Base-by-base conservation (phyloP, 2,329 filamentous ascomycete genomes). In the Aplosporella prunicola region DNA sequence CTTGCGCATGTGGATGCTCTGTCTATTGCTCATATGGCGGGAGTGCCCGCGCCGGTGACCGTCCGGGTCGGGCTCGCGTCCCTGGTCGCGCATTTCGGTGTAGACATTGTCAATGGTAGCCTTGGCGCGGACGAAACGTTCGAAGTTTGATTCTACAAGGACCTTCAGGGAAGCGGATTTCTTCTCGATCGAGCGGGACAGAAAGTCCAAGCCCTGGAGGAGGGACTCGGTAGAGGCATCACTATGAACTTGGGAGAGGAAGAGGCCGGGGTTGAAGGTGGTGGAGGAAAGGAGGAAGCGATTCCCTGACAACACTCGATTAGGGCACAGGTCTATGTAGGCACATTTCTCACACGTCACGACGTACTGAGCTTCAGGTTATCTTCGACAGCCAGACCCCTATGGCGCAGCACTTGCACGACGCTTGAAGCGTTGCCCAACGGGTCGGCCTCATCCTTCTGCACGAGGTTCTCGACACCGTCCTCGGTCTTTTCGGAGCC, bases 91-190 rank as follows among this genome's bases (percentile, higher is more conserved):
- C 91, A 98, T 98, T 60, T 98, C 91, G 44, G 80, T 93, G 63
- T 98, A 98, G 35, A 98, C 91, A 62, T 93, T 93, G 64, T 98
- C 91, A 52, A 98, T 96, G 6, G 89, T 96, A 13, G 89, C 85
- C 61, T 98, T 98, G 28, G 91, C 91, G 45, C 86, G 82, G 39
- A 98, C 91, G 65, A 98, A 98, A 47, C 89, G 82, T 62, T 98
- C 93, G 56, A 98, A 98, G 58, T 98, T 98, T 46, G 85, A 89
- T 60, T 98, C 91, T 16, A 98, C 91, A 13, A 98, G 72, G 9
- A 93, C 83, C 57, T 98, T 98, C 43, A 98, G 73, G 4, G 88
- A 95, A 0, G 89, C 91, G 0, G 89, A 95, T 61, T 98, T 98
- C 62, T 96, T 85, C 52, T 96, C 91, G 52, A 98, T 98, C 1